These are phyloP conservation scores for Solanum hybrid DNA, from an alignment of 305 asterid genomes.

Conservation along the genomic window DNA sequence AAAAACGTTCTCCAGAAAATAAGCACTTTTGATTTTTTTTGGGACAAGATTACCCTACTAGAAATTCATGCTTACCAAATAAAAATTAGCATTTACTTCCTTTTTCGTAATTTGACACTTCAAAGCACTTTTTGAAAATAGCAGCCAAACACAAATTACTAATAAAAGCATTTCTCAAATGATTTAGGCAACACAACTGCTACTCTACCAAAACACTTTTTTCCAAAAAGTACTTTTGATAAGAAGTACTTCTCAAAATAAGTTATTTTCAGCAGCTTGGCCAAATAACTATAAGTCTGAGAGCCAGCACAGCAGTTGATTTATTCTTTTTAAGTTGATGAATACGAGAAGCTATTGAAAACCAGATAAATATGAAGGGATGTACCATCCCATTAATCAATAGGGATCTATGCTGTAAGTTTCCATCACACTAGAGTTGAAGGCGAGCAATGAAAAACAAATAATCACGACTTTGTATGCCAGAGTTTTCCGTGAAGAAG, in stretches of 20 bases:
- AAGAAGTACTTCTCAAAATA: neutral
- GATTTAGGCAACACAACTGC: neutral
- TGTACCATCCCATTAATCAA: neutral
- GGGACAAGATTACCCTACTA: neutral
- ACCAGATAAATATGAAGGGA: neutral
- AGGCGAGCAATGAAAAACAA: neutral
- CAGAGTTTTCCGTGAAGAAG: neutral
- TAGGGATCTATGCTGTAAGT: neutral
- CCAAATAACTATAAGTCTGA: neutral
- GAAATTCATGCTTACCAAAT: neutral
- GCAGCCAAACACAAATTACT: neutral
- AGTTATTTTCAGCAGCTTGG: neutral
- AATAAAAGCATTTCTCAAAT: too few relatives aligned
- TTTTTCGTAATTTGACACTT: neutral
- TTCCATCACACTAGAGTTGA: neutral
- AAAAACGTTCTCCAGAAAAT: neutral
- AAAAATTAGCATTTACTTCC: neutral
- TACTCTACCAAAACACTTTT: neutral
- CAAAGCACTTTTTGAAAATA: neutral
- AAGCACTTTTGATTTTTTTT: neutral
- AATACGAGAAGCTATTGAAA: neutral
- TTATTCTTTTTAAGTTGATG: neutral
- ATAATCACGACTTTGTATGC: neutral
- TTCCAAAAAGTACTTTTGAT: neutral
- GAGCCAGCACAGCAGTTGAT: neutral